Percentiles rank a stretch among this genome's conserved stretches.
Evolutionary conservation across 306 rosid species (phyloP).

Genomic region (Ochetophila trinervis): DNA sequence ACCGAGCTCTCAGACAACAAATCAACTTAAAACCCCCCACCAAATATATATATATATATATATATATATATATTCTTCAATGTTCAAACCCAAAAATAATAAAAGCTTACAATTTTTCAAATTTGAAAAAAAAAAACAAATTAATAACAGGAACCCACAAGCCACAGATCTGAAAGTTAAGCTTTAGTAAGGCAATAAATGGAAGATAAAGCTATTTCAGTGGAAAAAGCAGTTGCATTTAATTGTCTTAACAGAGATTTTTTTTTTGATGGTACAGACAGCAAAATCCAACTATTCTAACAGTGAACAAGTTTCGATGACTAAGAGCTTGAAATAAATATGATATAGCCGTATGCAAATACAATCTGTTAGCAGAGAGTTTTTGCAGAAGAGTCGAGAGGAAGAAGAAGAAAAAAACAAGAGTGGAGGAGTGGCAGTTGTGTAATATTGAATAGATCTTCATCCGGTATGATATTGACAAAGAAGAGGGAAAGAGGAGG

Average conservation of each 20-base stretch:
- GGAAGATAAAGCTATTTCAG: neutral
- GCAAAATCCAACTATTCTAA: slow-evolving; percentile 3
- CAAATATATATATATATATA: neutral
- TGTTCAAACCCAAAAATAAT: neutral
- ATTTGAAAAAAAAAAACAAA: too few relatives aligned
- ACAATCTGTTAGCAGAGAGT: neutral
- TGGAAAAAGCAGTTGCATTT: neutral
- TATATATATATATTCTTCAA: neutral
- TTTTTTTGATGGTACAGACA: neutral
- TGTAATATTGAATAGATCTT: neutral
- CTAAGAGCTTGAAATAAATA: neutral
- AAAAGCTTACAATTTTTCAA: too few relatives aligned
- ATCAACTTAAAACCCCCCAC: too few relatives aligned
- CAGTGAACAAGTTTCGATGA: neutral
- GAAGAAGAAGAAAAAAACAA: neutral
- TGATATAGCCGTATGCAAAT: neutral
- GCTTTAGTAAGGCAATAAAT: neutral
- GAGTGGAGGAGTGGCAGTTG: slow-evolving; percentile 1
- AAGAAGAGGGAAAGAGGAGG: neutral
- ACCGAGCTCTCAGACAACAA: slow-evolving; percentile 10
- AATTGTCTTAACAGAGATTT: neutral
- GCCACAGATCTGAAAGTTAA: slow-evolving; percentile 14
- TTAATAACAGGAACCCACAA: neutral
- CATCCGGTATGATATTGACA: neutral
- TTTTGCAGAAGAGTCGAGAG: neutral